A percentile compares a stretch with the other conserved stretches of the same genome.
Evolutionary conservation across 2,329 filamentous ascomycete species (phyloP).

Genomic region (Huntiella abstrusa): DNA sequence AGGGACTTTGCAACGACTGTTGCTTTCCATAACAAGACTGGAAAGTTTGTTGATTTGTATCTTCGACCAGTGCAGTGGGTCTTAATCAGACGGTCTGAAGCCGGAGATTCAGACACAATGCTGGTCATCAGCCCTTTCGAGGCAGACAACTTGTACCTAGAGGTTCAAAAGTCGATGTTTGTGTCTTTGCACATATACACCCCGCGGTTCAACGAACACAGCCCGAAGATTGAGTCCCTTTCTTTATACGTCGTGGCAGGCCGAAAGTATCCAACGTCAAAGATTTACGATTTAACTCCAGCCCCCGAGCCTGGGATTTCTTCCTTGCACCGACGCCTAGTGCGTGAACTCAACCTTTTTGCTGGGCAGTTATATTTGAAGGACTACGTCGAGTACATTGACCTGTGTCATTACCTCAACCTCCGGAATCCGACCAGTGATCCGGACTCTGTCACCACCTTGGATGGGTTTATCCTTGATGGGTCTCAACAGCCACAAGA

Average conservation of each 20-base stretch:
- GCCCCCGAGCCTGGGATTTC: slow-evolving; percentile 8
- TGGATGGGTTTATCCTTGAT: slow-evolving; percentile 20
- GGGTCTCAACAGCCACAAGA: neutral
- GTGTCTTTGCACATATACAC: slow-evolving; percentile 33
- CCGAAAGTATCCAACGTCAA: neutral
- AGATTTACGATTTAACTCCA: neutral
- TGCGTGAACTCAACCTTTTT: slow-evolving; percentile 42
- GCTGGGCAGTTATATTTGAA: slow-evolving; percentile 47
- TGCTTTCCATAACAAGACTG: slow-evolving; percentile 15
- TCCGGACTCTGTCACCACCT: slow-evolving; percentile 14
- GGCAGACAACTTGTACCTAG: slow-evolving; percentile 29
- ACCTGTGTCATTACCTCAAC: slow-evolving; percentile 32
- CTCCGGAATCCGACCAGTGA: slow-evolving; percentile 15
- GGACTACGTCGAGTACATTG: slow-evolving; percentile 32
- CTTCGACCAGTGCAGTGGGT: slow-evolving; percentile 37
- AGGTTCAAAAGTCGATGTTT: slow-evolving; percentile 18
- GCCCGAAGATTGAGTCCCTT: slow-evolving; percentile 25
- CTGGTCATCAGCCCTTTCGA: slow-evolving; percentile 44
- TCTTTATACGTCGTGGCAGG: slow-evolving; percentile 23
- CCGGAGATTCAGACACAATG: slow-evolving; percentile 14
- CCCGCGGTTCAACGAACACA: slow-evolving; percentile 23
- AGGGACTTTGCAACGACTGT: slow-evolving; percentile 28
- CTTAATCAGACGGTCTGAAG: slow-evolving; percentile 14
- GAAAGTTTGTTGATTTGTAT: slow-evolving; percentile 22
- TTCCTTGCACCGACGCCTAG: slow-evolving; percentile 14